Evolutionary conservation across 345 rosid species (phyloP), one percentile per base, ranked within the genome.

Genomic region (Corymbia maculata): DNA sequence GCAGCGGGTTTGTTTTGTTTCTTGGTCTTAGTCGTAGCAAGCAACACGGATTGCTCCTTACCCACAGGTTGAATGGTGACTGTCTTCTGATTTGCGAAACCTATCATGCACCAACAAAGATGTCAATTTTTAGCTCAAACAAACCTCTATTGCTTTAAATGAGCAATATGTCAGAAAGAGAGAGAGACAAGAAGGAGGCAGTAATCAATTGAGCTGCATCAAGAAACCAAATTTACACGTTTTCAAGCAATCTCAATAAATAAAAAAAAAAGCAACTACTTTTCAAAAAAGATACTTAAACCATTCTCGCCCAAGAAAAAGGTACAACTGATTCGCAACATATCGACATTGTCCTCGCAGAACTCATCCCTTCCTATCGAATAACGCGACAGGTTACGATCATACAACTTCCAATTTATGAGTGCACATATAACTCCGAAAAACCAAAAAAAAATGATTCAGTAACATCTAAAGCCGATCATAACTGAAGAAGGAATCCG

Each of bases 21-120:
- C 97, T 94, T 96, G 85, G 97, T 94, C 95, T 96, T 96, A 9
- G 94, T 89, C 11, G 97, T 96, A 7, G 95, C 95, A 9, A 97
- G 92, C 75, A 95, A 90, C 86, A 95, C 94, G 57, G 92, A 92
- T 87, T 90, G 93, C 16, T 96, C 99, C 89, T 93, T 91, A 28
- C 86, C 90, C 44, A 90, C 96, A n/a, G 91, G 85, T 93, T 94
- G 98, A 90, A 97, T 94, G 28, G 94, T 92, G 22, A 96, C 95
- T 0, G 99, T 95, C 89, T 95, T 95, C 88, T 92, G 92, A 92
- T 95, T 97, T 55, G 98, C 96, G 91, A 97, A 90, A 57, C 98
- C 98, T 96, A 79, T 55, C 28, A 59, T 0, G 55, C 47, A 53
- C 51, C 32, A 52, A 50, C 50, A 57, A 82, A 30, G 82, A 75